Conservation (phyloP, 2,329 filamentous ascomycete genomes). For the Xylariaceae sp. region DNA sequence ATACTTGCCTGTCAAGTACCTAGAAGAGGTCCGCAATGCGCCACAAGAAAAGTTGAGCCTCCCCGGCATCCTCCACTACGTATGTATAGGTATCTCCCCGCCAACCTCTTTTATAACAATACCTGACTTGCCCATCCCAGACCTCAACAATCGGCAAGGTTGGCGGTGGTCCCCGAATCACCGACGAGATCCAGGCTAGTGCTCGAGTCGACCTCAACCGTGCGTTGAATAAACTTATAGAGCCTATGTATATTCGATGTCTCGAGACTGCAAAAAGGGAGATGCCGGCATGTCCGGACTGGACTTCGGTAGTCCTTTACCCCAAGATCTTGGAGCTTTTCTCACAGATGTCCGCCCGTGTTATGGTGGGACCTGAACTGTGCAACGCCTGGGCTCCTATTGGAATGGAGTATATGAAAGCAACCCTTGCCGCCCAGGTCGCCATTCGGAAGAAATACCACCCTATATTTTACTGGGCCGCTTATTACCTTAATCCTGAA, state of each 20-base stretch:
- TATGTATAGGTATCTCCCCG: neutral
- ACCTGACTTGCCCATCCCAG: neutral
- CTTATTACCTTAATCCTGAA: slow-evolving; percentile 19
- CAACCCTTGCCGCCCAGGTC: slow-evolving; percentile 14
- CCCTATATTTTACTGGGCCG: slow-evolving; percentile 17
- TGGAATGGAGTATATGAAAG: slow-evolving; percentile 16
- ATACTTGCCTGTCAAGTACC: slow-evolving; percentile 10
- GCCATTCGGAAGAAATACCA: slow-evolving; percentile 16
- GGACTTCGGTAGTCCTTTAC: slow-evolving; percentile 14
- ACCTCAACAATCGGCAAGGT: slow-evolving; percentile 14
- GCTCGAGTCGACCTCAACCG: slow-evolving; percentile 11
- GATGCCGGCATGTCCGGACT: slow-evolving; percentile 12
- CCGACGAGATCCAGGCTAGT: slow-evolving; percentile 12
- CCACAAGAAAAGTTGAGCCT: slow-evolving; percentile 15
- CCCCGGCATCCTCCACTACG: slow-evolving; percentile 9
- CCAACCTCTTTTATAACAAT: neutral
- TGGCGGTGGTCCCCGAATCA: slow-evolving; percentile 13
- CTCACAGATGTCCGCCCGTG: slow-evolving; percentile 18
- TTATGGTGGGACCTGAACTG: slow-evolving; percentile 21
- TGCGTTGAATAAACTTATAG: slow-evolving; percentile 14
- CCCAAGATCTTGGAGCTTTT: slow-evolving; percentile 15
- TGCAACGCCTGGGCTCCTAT: slow-evolving; percentile 16
- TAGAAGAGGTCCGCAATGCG: slow-evolving; percentile 11
- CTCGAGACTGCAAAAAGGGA: slow-evolving; percentile 11
- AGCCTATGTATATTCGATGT: slow-evolving; percentile 14